phyloP scores from a whole-genome alignment of 208 protist genomes.

The Trypanosoma conorhini region DNA sequence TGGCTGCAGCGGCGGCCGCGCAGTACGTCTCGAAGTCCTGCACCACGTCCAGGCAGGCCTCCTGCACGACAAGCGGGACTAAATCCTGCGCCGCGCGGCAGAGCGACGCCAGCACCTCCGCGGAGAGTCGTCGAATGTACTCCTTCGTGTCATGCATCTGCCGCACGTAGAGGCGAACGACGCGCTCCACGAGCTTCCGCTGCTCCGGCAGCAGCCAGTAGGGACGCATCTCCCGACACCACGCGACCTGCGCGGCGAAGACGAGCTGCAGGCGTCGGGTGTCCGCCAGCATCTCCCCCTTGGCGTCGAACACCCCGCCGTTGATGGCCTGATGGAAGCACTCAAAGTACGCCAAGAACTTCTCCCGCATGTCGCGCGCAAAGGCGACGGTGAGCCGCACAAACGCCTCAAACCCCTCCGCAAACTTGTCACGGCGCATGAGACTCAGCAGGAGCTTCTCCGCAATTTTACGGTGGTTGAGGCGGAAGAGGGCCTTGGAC shows the following conservation, averaged over 20 bases:
- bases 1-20: neutral
- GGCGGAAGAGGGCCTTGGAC: slow-evolving; percentile 64
- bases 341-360: slow-evolving; percentile 83
- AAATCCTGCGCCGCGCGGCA: slow-evolving; percentile 55
- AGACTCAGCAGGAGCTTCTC: slow-evolving; percentile 65
- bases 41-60: slow-evolving; percentile 48
- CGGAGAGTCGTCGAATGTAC: slow-evolving; percentile 83
- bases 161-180: slow-evolving; percentile 65
- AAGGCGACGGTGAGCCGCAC: slow-evolving; percentile 81
- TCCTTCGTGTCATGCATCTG: slow-evolving; percentile 81
- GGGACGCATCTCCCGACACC: slow-evolving; percentile 77
- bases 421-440: slow-evolving; percentile 47
- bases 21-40: slow-evolving; percentile 42
- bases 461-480: slow-evolving; percentile 77
- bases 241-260: slow-evolving; percentile 80
- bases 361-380: slow-evolving; percentile 68
- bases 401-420: slow-evolving; percentile 85
- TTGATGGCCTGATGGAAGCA: slow-evolving; percentile 84
- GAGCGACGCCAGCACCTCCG: slow-evolving; percentile 77
- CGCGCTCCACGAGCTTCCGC: slow-evolving; percentile 37
- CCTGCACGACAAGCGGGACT: slow-evolving; percentile 60
- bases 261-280: slow-evolving; percentile 76
- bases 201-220: slow-evolving; percentile 48
- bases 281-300: slow-evolving; percentile 66
- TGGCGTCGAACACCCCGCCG: slow-evolving; percentile 71